phyloP scores from a whole-genome alignment of 805 yeast species.

The Candida broadrunensis region DNA sequence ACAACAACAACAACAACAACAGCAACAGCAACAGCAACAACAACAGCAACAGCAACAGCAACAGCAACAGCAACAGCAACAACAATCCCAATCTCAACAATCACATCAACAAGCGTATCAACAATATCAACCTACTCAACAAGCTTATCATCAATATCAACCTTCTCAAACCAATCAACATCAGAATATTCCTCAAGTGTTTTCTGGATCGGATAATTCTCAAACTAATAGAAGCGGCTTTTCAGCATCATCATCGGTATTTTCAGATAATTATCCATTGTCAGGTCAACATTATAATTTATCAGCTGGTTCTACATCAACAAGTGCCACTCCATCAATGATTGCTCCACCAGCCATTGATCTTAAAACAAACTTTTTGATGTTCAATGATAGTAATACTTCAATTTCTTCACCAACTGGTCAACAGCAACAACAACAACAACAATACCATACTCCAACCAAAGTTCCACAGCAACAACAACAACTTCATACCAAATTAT shows the following conservation, averaged over 20 bases:
- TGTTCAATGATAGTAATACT: slow-evolving; percentile 15
- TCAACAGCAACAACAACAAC: slow-evolving; percentile 2
- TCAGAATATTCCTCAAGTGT: slow-evolving; percentile 3
- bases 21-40: slow-evolving; percentile 4
- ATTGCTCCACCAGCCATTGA: slow-evolving; percentile 9
- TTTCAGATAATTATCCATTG: not conserved
- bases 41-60: slow-evolving; percentile 2
- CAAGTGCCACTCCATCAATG: not conserved
- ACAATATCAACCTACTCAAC: slow-evolving; percentile 7
- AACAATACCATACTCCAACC: slow-evolving; percentile 4
- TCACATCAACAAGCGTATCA: slow-evolving; percentile 2
- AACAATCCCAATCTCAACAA: no score
- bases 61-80: slow-evolving; percentile 3
- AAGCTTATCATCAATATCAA: not conserved
- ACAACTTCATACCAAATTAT: slow-evolving; percentile 10
- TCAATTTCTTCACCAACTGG: slow-evolving; percentile 13
- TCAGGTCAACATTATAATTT: not conserved
- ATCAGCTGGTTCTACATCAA: not conserved
- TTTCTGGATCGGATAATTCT: slow-evolving; percentile 1
- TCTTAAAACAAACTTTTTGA: slow-evolving; percentile 12
- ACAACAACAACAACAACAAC: slow-evolving; percentile 7
- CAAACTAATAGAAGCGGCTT: not conserved
- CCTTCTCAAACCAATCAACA: not conserved
- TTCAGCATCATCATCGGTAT: not conserved
- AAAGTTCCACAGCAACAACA: slow-evolving; percentile 5